Conservation (phyloP, 768 basidiomycete species). For the Kwoniella europaea region DNA sequence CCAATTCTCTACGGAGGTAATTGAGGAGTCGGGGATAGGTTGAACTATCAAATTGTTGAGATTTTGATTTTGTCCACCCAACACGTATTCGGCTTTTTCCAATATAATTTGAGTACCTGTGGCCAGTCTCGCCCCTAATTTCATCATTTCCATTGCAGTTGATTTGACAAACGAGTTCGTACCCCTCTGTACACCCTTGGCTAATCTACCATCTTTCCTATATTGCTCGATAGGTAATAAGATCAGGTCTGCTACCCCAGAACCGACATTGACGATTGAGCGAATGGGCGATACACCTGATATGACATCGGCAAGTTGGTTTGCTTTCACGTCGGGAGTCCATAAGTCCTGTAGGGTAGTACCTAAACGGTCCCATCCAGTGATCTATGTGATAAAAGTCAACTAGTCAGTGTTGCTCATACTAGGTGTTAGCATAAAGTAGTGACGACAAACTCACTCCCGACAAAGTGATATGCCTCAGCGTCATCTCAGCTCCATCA, state of each 20-base stretch:
- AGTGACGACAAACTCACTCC: slow-evolving; percentile 68
- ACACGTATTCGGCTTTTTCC: slow-evolving; percentile 88
- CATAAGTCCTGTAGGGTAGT: slow-evolving; percentile 95
- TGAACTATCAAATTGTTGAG: slow-evolving; percentile 70
- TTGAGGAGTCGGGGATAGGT: slow-evolving; percentile 44
- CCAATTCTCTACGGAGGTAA: neutral
- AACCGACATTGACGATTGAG: slow-evolving; percentile 95
- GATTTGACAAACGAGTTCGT: slow-evolving; percentile 90
- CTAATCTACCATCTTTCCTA: slow-evolving; percentile 90
- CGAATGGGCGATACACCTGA: slow-evolving; percentile 96
- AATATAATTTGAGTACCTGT: slow-evolving; percentile 97
- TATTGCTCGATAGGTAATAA: slow-evolving; percentile 96
- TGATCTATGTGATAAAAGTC: slow-evolving; percentile 65
- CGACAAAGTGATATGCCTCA: slow-evolving; percentile 86
- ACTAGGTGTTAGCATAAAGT: neutral
- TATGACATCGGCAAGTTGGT: slow-evolving; percentile 94
- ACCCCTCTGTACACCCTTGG: slow-evolving; percentile 91
- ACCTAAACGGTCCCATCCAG: slow-evolving; percentile 88
- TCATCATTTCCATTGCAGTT: slow-evolving; percentile 93
- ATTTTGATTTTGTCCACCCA: slow-evolving; percentile 75
- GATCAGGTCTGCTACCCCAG: slow-evolving; percentile 93
- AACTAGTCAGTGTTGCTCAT: neutral
- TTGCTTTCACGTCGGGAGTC: slow-evolving; percentile 99
- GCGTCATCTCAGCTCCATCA: slow-evolving; percentile 96
- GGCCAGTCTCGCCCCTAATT: slow-evolving; percentile 87